Evolutionary conservation across 345 rosid species (phyloP), one percentile per base, ranked within the genome.

Genomic region (Hibiscus syriacus): DNA sequence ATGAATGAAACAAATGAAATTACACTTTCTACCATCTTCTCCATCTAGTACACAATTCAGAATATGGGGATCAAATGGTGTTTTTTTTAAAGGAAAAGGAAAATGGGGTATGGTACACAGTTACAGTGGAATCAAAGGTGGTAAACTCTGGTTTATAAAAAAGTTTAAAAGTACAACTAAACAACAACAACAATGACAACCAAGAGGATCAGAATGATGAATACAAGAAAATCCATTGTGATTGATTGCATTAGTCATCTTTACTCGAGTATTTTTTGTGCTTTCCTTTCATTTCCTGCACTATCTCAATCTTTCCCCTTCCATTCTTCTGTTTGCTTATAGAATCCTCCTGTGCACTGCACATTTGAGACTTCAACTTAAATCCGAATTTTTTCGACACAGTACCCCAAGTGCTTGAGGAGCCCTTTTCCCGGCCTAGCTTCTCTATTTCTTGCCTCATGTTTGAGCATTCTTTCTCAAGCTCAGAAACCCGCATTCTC

Each of bases 361-460:
- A 93, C 97, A 93, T 89, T 74, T 93, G 97, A 16, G 97, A 89
- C 81, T 93, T 93, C 32, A 89, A 58, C 83, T 80, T 90, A 13
- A 93, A 87, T 59, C 97, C 96, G 0, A 93, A 78, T 77, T 82
- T 93, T 87, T 84, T 84, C 0, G 87, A 81, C 3, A 84, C 82
- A 32, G 67, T 81, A 54, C 76, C 85, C 91, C 86, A 86, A 43
- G 83, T 77, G 68, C 50, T n/a, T 16, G 86, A 76, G 38, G 45
- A 39, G 14, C 80, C 79, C 55, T 82, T 86, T 32, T 23, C 77
- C 58, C 64, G 74, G 30, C 94, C 91, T 69, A 88, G 79, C 81
- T 91, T 93, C 83, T 91, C 90, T 19, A 93, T 91, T 87, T 93
- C 98, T 43, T 89, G 91, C 83, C 87, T 90, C 97, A 88, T 88